These are phyloP conservation scores for Cymbopogon flexuosus DNA, from an alignment of 202 grass and related monocot genomes.

Conservation along the genomic window DNA sequence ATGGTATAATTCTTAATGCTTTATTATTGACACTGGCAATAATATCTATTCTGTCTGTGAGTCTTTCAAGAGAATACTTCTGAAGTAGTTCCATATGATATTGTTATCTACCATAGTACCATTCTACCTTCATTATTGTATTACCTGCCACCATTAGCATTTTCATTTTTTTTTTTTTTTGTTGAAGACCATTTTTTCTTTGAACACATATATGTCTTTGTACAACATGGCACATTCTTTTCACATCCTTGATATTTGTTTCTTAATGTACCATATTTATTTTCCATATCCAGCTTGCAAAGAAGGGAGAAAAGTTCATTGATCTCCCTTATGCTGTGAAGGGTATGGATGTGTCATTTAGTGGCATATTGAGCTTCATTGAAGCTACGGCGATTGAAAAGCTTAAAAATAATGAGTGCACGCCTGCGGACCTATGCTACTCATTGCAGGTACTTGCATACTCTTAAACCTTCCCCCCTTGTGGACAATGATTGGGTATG, in stretches of 20 bases:
- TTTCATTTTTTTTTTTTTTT: not conserved
- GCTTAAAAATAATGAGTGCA: constrained; percentile 94
- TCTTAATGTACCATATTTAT: constrained; percentile 1
- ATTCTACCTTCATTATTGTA: not conserved
- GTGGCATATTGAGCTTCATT: constrained; percentile 90
- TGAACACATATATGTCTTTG: not conserved
- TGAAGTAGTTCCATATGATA: not conserved
- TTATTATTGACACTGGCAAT: not conserved
- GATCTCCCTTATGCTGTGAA: constrained; percentile 92
- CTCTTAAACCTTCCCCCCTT: constrained; percentile 8
- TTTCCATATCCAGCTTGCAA: constrained; percentile 66
- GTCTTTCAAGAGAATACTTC: not conserved
- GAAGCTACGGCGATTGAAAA: constrained; percentile 82
- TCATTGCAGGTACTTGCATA: constrained; percentile 70
- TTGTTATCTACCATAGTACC: not conserved
- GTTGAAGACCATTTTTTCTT: not conserved
- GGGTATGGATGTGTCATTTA: constrained; percentile 99
- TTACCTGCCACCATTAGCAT: not conserved
- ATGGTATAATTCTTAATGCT: not conserved
- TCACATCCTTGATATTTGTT: not conserved
- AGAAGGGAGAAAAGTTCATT: constrained; percentile 95
- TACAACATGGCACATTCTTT: not conserved
- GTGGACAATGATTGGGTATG: not conserved
- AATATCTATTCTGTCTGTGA: not conserved
- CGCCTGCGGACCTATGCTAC: constrained; percentile 84